A percentile compares a stretch with the other conserved stretches of the same genome.
Conservation (phyloP, 192 early-diverging fungal species). For the Jimgerdemannia lactiflua region DNA sequence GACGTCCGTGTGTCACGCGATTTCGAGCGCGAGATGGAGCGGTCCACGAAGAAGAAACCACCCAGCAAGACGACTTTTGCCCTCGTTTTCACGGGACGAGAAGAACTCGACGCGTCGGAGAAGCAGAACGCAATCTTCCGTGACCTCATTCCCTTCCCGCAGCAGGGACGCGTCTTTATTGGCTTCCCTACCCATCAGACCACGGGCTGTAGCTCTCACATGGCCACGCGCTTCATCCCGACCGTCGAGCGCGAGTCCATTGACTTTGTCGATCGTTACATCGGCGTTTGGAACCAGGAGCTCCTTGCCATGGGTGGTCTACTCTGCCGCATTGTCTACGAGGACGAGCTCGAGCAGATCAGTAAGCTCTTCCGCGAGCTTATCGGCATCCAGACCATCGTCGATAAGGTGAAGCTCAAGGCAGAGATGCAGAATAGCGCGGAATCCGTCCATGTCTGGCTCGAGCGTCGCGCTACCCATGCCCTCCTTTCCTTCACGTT, state of each 20-base stretch:
- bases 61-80: constrained; percentile 67
- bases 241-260: constrained; percentile 90
- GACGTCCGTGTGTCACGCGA: constrained; percentile 48
- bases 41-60: constrained; percentile 85
- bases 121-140: constrained; percentile 63
- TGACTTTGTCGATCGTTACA: constrained; percentile 82
- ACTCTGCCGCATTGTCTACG: constrained; percentile 71
- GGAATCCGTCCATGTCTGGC: constrained; percentile 39
- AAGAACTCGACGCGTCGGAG: constrained; percentile 72
- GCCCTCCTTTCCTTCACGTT: constrained; percentile 65
- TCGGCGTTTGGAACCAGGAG: constrained; percentile 81
- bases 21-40: constrained; percentile 73
- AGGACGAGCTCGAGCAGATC: constrained; percentile 70
- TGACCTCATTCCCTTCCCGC: constrained; percentile 65
- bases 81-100: constrained; percentile 68
- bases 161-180: constrained; percentile 87
- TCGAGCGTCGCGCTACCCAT: constrained; percentile 66
- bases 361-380: constrained; percentile 46
- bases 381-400: constrained; percentile 23
- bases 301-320: constrained; percentile 72
- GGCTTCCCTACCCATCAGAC: constrained; percentile 92
- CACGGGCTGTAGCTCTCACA: constrained; percentile 75
- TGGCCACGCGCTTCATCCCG: constrained; percentile 83
- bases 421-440: constrained; percentile 33
- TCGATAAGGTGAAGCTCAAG: constrained; percentile 29